Percentiles rank a stretch among this genome's conserved stretches.
phyloP scores from a whole-genome alignment of 2,329 filamentous ascomycete species.

The Fusarium xyrophilum region DNA sequence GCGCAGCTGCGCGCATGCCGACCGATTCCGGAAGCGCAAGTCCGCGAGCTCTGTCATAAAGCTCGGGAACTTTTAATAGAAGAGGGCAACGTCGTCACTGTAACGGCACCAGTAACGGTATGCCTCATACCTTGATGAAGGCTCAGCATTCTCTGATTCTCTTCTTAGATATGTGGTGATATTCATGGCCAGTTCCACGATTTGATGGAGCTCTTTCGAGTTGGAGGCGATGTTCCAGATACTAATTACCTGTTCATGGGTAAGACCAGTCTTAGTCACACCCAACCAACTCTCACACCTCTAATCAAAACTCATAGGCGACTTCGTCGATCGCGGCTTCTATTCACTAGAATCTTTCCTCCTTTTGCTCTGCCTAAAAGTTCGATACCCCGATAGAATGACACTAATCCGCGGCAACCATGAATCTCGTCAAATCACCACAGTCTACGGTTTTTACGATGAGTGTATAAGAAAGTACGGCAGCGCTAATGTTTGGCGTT shows the following conservation, averaged over 20 bases:
- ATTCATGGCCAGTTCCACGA: constrained; percentile 98
- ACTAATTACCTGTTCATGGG: constrained; percentile 98
- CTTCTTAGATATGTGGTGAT: constrained; percentile 82
- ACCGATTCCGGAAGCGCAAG: constrained; percentile 93
- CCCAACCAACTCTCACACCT: not conserved
- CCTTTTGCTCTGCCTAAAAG: constrained; percentile 93
- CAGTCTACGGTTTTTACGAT: constrained; percentile 97
- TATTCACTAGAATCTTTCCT: constrained; percentile 98
- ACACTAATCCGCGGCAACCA: constrained; percentile 95
- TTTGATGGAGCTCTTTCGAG: constrained; percentile 93
- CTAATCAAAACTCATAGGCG: constrained; percentile 60
- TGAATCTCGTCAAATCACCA: constrained; percentile 96
- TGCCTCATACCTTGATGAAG: constrained; percentile 32
- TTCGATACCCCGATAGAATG: constrained; percentile 96
- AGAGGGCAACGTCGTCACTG: constrained; percentile 95
- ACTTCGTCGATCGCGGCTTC: constrained; percentile 97
- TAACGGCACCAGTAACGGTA: constrained; percentile 93
- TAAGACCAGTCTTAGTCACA: constrained; percentile 47
- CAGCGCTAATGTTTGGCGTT: constrained; percentile 94
- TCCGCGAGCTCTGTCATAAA: constrained; percentile 96
- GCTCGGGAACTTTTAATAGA: constrained; percentile 95
- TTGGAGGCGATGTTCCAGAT: constrained; percentile 91
- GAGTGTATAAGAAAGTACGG: constrained; percentile 96
- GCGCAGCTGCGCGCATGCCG: constrained; percentile 94
- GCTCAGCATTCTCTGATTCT: constrained; percentile 16